Evolutionary conservation across 441 rosid genomes (phyloP), one percentile per base, ranked within the genome.

Genomic region (Bruguiera hainesii): DNA sequence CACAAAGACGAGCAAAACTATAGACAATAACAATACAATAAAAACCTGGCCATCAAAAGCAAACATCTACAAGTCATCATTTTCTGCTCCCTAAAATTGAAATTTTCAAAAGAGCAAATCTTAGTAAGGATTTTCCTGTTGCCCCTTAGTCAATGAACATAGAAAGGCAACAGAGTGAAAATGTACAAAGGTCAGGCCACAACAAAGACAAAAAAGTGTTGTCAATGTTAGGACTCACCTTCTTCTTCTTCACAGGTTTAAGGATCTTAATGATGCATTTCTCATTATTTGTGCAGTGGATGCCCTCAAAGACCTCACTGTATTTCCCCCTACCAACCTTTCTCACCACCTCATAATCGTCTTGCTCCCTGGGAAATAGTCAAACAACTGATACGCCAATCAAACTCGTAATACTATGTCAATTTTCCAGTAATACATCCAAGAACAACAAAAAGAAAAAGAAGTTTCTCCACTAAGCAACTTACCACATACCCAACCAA

Each of bases 171-270:
- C 13, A 21, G 21, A 20, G 26, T 21, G 5, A 25, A 21, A 53
- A 53, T 20, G 15, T 21, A 21, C 28, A 21, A 53, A 13, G 29
- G 26, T 7, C 57, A 21, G 6, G 10, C 57, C 1, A 13, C 39
- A 56, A 20, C 6, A 37, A 4, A 65, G 52, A 55, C 30, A 10
- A 46, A 55, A 19, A 9, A 20, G 19, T 6, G 35, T 7, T 5
- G 5, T 23, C 48, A 60, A 60, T 7, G 53, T 9, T 46, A n/a
- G n/a, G 23, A 63, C 75, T 65, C 65, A 88, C 98, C 96, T 95
- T 95, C 83, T 92, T 95, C 89, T 92, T 95, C 87, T 90, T 92
- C 61, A 92, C 99, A 23, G 98, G 99, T 79, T 95, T 92, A 69
- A 95, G 90, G 66, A 95, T 95, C 89, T 95, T 95, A 73, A 95